phyloP scores from a whole-genome alignment of 1,284 basidiomycete species.

The Malassezia slooffiae region DNA sequence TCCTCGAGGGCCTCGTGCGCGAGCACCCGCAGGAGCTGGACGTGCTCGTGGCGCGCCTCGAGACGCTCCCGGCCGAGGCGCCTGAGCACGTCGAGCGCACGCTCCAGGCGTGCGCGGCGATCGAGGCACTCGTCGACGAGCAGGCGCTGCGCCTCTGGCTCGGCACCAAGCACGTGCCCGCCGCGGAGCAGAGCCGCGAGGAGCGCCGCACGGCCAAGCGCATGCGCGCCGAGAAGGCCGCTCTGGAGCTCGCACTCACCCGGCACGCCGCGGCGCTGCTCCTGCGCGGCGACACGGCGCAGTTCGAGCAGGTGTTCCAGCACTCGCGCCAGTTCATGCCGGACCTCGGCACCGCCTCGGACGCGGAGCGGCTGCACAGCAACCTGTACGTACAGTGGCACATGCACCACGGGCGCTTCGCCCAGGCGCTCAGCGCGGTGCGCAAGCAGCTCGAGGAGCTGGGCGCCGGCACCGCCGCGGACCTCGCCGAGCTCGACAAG shows the following conservation, averaged over 20 bases:
- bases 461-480: conserved; percentile 24
- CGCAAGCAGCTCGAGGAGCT: conserved; percentile 40
- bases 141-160: conserved; percentile 30
- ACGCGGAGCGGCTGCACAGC: conserved; percentile 24
- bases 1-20: conserved; percentile 34
- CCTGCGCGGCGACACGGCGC: conserved; percentile 14
- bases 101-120: conserved; percentile 25
- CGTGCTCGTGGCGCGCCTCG: conserved; percentile 35
- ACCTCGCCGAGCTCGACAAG: conserved; percentile 29
- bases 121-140: conserved; percentile 34
- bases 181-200: conserved; percentile 34
- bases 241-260: conserved; percentile 36
- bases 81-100: conserved; percentile 19
- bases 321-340: conserved; percentile 24
- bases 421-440: conserved; percentile 27
- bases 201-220: conserved; percentile 33
- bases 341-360: conserved; percentile 24
- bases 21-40: conserved; percentile 41
- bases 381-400: conserved; percentile 34
- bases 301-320: conserved; percentile 16
- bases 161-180: conserved; percentile 32
- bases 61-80: conserved; percentile 23
- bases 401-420: conserved; percentile 27
- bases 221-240: conserved; percentile 37
- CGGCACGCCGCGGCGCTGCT: conserved; percentile 29